Base-by-base conservation (phyloP, 768 basidiomycete species). In the Lepiota venenata region DNA sequence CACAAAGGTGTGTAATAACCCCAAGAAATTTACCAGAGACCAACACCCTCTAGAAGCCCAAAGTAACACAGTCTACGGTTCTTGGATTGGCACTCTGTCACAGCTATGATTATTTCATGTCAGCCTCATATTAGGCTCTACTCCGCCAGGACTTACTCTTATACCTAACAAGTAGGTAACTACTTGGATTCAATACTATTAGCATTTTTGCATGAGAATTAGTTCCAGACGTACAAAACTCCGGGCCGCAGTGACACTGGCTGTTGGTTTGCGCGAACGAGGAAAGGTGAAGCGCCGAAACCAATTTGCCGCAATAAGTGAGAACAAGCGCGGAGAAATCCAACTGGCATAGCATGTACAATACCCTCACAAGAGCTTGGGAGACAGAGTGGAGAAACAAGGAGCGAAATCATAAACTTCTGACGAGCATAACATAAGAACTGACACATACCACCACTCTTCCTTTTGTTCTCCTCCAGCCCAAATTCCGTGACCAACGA, bases 11-110 rank as follows among this genome's bases (percentile, higher is more conserved):
- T 70, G 50, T 71, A 69, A 59, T 72, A 75, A 3, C 82, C 81
- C 75, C 79, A 79, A 1, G 70, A 44, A 29, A 81, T 68, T 18
- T 81, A 76, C n/a, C 75, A 73, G 25, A 80, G 59, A 1, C 74
- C 76, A 52, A 80, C 73, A 1, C 82, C 82, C 35, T 69, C 79
- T 80, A 83, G 64, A 81, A 83, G 1, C 81, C 81, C 36, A 78
- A 78, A 2, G 77, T 75, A 3, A 81, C 79, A 60, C 81, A 84
- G 2, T 82, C 83, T 4, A 74, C 79, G 2, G 78, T 78, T 14
- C 76, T 71, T 1, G 75, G 73, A 56, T 81, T 69, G 7, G 78
- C 82, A 48, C 73, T 53, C 81, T 65, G 57, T 43, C n/a, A 45
- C 2, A 20, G 48, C 39, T 18, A 21, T 38, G 6, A 10, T 37